These are phyloP conservation scores for Aspergillus japonicus DNA, from an alignment of 2,329 filamentous ascomycete genomes.

Conservation along the genomic window DNA sequence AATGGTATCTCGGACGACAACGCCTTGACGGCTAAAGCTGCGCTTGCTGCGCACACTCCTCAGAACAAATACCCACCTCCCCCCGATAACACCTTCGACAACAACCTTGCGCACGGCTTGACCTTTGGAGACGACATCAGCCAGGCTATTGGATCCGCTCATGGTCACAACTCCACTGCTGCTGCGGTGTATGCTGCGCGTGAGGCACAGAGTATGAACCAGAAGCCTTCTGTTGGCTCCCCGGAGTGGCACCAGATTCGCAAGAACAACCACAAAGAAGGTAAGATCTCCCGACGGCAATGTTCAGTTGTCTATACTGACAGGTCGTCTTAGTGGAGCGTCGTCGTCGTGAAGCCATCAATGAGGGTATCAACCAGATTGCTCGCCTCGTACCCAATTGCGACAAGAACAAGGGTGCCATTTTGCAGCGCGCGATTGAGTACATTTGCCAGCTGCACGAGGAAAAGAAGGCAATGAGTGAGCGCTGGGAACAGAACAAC, in stretches of 20 bases:
- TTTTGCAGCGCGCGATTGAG: constrained; percentile 85
- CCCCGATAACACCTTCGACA: constrained; percentile 41
- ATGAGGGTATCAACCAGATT: constrained; percentile 97
- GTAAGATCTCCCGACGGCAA: constrained; percentile 46
- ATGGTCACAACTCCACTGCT: constrained; percentile 55
- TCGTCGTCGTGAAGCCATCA: constrained; percentile 94
- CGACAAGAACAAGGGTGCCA: constrained; percentile 98
- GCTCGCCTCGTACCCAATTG: constrained; percentile 96
- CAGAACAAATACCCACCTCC: constrained; percentile 47
- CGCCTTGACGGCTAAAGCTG: constrained; percentile 48
- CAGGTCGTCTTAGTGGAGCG: constrained; percentile 70
- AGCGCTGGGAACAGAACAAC: constrained; percentile 44
- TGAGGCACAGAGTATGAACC: constrained; percentile 51
- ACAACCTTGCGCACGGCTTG: constrained; percentile 36
- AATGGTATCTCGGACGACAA: constrained; percentile 54
- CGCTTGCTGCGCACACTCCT: constrained; percentile 45
- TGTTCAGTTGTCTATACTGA: constrained; percentile 22
- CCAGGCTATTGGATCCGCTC: constrained; percentile 37
- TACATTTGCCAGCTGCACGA: constrained; percentile 81
- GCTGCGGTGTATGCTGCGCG: constrained; percentile 56
- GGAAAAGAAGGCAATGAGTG: constrained; percentile 44
- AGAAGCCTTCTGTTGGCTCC: constrained; percentile 88
- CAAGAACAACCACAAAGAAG: constrained; percentile 98
- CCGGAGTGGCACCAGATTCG: constrained; percentile 98
- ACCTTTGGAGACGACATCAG: constrained; percentile 43